phyloP scores from a whole-genome alignment of 2,329 filamentous ascomycete species.

The Sporothrix pallida region DNA sequence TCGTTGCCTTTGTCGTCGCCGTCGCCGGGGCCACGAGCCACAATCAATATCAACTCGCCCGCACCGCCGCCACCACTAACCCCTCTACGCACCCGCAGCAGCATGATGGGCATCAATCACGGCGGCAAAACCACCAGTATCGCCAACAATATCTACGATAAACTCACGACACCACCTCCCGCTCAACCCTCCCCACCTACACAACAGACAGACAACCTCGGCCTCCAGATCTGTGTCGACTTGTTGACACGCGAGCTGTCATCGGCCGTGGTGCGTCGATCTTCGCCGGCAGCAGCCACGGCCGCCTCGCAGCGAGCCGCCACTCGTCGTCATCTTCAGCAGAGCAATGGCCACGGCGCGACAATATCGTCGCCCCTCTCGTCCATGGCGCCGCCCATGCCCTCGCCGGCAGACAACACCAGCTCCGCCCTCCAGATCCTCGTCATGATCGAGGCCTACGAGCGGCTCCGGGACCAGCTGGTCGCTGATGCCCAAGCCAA shows the following conservation, averaged over 20 bases:
- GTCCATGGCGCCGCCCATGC: slow-evolving; percentile 38
- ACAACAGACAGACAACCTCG: slow-evolving; percentile 47
- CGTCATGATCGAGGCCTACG: slow-evolving; percentile 66
- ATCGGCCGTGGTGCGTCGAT: slow-evolving; percentile 45
- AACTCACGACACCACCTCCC: slow-evolving; percentile 19
- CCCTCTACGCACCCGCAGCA: slow-evolving; percentile 28
- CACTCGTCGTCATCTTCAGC: slow-evolving; percentile 24
- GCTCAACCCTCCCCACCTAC: slow-evolving; percentile 33
- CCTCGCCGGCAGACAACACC: slow-evolving; percentile 39
- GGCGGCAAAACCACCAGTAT: neutral
- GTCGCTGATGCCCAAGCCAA: slow-evolving; percentile 39
- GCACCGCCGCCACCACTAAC: slow-evolving; percentile 13
- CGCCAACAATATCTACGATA: slow-evolving; percentile 1
- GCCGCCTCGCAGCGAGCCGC: slow-evolving; percentile 28
- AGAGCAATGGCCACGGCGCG: neutral
- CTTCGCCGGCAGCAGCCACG: slow-evolving; percentile 18
- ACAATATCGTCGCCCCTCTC: slow-evolving; percentile 27
- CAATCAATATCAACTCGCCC: neutral
- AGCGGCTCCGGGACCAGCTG: slow-evolving; percentile 57
- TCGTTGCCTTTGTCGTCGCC: no score
- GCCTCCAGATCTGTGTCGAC: slow-evolving; percentile 58
- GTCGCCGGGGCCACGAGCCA: no score
- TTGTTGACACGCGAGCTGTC: slow-evolving; percentile 58
- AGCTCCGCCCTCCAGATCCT: slow-evolving; percentile 58
- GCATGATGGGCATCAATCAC: neutral